Evolutionary conservation across 2,329 filamentous ascomycete species (phyloP), one percentile per base, ranked within the genome.

Genomic region (Aspergillus fructus): DNA sequence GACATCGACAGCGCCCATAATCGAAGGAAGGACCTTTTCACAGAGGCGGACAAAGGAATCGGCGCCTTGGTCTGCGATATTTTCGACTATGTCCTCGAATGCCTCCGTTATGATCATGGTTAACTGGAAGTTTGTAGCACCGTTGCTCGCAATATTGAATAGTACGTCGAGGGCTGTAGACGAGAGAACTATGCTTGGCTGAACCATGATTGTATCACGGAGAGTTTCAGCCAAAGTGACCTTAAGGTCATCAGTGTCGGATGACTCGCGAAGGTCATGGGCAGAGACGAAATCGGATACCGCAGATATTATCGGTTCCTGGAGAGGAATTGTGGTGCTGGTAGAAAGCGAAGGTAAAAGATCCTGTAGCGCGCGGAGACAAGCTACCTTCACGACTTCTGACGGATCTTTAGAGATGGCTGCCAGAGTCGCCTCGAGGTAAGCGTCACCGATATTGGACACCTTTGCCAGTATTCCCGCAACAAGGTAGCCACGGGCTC

Each of bases 381-480:
- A 96, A 19, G 93, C 88, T 17, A 96, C 93, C 72, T 94, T 91
- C 43, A 97, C 93, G 37, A 97, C 86, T 71, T 97, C 93, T 0
- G 90, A 89, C 19, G 86, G 79, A 63, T 96, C 93, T 37, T 80
- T 80, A 9, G 85, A 86, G 63, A 96, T 90, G 7, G 88, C 87
- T 50, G 89, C 85, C 52, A 97, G 83, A 2, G 90, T 82, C 13
- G 82, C 79, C 6, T 89, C 87, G 37, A 74, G 66, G 58, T 75
- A 77, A 47, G 66, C 76, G 54, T 83, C 77, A 27, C 81, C 85
- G 15, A 85, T 87, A 30, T 19, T 48, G 45, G 45, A 48, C 27
- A 87, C 87, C 59, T 89, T 86, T 39, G 89, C 87, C 60, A 99
- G 78, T 55, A 88, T 86, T 49, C 92, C 93, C 42, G 91, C 91